phyloP scores from a whole-genome alignment of 202 grass and related monocot genomes.

The Elaeis oleifera region DNA sequence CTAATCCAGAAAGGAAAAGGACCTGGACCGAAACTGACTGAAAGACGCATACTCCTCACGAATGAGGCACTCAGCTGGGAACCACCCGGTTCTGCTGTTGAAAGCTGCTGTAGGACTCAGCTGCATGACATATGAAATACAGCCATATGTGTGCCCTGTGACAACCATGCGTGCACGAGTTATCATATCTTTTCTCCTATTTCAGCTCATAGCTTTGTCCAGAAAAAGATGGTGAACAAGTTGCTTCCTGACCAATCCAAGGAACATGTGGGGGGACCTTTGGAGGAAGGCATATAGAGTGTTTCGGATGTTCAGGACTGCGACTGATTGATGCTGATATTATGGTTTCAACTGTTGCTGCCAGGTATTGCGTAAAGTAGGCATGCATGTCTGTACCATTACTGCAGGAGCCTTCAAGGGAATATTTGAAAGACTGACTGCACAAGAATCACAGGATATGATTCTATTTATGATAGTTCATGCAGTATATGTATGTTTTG shows the following conservation, averaged over 20 bases:
- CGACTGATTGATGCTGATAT: not conserved
- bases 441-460: too few relatives aligned
- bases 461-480: too few relatives aligned
- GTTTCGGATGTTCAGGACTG: not conserved
- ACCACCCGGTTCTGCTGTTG: too few relatives aligned
- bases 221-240: not conserved
- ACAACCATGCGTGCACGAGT: not conserved
- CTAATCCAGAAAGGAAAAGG: too few relatives aligned
- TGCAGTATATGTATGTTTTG: too few relatives aligned
- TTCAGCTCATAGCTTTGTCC: too few relatives aligned
- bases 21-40: too few relatives aligned
- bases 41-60: too few relatives aligned
- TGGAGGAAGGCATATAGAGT: not conserved
- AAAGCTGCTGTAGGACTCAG: too few relatives aligned
- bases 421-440: too few relatives aligned
- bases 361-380: not conserved
- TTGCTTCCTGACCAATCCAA: not conserved
- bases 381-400: not conserved
- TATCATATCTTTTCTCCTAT: slow-evolving; percentile 1
- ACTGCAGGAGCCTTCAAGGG: not conserved
- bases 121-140: not conserved
- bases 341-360: not conserved
- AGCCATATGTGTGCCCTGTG: not conserved
- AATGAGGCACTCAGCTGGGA: too few relatives aligned
- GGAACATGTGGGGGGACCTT: not conserved